Base-by-base conservation (phyloP, 768 basidiomycete species). In the Royoungia palumana region DNA sequence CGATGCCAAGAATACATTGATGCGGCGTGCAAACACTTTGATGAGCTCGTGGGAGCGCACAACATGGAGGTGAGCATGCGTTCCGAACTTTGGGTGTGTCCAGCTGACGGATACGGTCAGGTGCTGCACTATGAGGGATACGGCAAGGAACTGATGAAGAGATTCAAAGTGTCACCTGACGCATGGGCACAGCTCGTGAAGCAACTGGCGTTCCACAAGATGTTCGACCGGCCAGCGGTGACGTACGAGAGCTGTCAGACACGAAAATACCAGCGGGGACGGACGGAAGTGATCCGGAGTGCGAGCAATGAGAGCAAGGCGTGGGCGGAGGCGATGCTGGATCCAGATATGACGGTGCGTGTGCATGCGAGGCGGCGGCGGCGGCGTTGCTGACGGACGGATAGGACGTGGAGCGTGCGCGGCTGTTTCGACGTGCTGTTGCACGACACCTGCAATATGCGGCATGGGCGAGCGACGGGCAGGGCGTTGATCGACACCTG, bases 191-290 rank as follows among this genome's bases (percentile, higher is more conserved):
- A 99, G 71, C 77, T 98, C 46, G 84, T 94, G 57, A 97, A 94
- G 73, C 95, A 97, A 69, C 84, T 97, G 40, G 95, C 94, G 19
- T 97, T 90, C 75, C 82, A 87, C 67, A 94, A 94, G 72, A 80
- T 94, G 77, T 77, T 74, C 58, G 72, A 74, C 6, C 77, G 87
- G 2, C 83, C 87, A 9, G 89, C 81, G 2, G 83, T 89, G 39
- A 85, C 87, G 52, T 99, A 99, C 72, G 95, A 99, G 75, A 87
- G 85, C 54, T 87, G 88, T 6, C 94, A 97, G 72, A 98, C 95
- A 46, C 78, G 96, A 22, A 93, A 90, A 66, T 99, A 82, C 75
- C 81, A 90, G 65, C 78, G 77, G 1, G 96, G 96, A 0, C 75
- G 95, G 44, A 99, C 95, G 6, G 96, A 99, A 72, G 95, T 98